These are phyloP conservation scores for Salmacisia buchloeana DNA, from an alignment of 1,284 basidiomycete genomes.

Conservation along the genomic window DNA sequence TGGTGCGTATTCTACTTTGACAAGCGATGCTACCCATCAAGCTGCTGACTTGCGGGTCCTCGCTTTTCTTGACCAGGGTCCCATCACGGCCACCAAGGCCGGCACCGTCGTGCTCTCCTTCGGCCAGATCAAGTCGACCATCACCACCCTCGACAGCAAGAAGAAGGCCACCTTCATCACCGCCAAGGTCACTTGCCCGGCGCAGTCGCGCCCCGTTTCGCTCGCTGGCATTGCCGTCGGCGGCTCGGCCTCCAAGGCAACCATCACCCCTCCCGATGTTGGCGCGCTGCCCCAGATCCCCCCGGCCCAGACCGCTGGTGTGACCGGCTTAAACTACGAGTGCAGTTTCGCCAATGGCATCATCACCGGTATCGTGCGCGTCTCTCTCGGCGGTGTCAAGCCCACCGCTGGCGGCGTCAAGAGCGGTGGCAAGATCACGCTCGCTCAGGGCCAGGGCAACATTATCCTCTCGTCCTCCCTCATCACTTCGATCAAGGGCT, in stretches of 20 bases:
- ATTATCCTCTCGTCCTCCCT: not conserved
- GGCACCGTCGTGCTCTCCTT: not conserved
- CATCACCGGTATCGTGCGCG: not conserved
- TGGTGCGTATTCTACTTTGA: too few species aligned
- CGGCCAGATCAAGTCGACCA: not conserved
- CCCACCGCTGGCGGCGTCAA: not conserved
- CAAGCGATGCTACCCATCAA: too few species aligned
- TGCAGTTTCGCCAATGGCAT: constrained; percentile 3
- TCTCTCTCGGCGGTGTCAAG: constrained; percentile 7
- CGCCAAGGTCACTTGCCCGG: constrained; percentile 3
- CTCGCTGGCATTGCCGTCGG: not conserved
- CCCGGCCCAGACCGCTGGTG: constrained; percentile 1
- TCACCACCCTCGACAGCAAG: not conserved
- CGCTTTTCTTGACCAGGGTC: too few species aligned
- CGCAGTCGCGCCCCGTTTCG: not conserved
- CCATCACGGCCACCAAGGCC: constrained; percentile 2
- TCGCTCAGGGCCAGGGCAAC: constrained; percentile 3
- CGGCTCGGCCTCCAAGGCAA: not conserved
- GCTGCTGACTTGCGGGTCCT: too few species aligned
- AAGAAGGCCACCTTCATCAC: constrained; percentile 1
- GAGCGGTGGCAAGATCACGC: not conserved
- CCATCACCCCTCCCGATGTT: not conserved
- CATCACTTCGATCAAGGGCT: not conserved
- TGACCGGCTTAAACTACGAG: not conserved
- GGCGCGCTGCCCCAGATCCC: not conserved